Evolutionary conservation across 495 filamentous ascomycete genomes (phyloP).

Genomic region (Aspergillus diversus): DNA sequence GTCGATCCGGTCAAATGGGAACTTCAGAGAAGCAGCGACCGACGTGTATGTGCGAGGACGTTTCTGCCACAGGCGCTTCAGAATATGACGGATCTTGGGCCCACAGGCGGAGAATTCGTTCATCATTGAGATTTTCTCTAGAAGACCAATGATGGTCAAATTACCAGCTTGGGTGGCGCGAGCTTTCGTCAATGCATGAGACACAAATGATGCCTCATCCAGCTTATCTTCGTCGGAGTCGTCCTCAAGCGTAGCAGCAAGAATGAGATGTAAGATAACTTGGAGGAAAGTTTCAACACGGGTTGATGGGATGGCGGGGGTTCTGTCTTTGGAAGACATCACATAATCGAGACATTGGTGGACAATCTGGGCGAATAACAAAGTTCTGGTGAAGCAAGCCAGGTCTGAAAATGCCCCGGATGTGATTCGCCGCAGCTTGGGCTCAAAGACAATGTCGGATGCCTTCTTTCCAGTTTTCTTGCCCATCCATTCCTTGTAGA

Average conservation of each 20-base stretch:
- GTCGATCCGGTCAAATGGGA: slow-evolving; percentile 57
- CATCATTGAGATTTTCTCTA: slow-evolving; percentile 74
- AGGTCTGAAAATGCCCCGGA: slow-evolving; percentile 77
- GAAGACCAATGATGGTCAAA: slow-evolving; percentile 71
- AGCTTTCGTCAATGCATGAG: slow-evolving; percentile 64
- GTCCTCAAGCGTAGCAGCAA: slow-evolving; percentile 85
- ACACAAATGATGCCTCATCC: slow-evolving; percentile 66
- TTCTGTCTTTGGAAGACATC: slow-evolving; percentile 63
- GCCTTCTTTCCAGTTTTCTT: slow-evolving; percentile 82
- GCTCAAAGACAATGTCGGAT: slow-evolving; percentile 91
- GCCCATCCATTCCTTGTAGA: slow-evolving; percentile 81
- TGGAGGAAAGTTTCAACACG: slow-evolving; percentile 90
- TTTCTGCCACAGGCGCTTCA: slow-evolving; percentile 87
- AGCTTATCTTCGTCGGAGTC: slow-evolving; percentile 59
- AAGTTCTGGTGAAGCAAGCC: slow-evolving; percentile 74
- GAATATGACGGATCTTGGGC: slow-evolving; percentile 79
- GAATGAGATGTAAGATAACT: slow-evolving; percentile 81
- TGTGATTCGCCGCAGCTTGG: slow-evolving; percentile 76
- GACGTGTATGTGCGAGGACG: slow-evolving; percentile 68
- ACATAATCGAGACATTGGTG: slow-evolving; percentile 85
- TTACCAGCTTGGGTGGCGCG: slow-evolving; percentile 57
- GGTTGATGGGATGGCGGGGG: slow-evolving; percentile 73
- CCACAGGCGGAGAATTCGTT: slow-evolving; percentile 78
- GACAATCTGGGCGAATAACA: slow-evolving; percentile 87
- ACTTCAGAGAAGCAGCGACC: slow-evolving; percentile 55